phyloP scores from a whole-genome alignment of 805 yeast genomes.

The Lipomyces sp. region DNA sequence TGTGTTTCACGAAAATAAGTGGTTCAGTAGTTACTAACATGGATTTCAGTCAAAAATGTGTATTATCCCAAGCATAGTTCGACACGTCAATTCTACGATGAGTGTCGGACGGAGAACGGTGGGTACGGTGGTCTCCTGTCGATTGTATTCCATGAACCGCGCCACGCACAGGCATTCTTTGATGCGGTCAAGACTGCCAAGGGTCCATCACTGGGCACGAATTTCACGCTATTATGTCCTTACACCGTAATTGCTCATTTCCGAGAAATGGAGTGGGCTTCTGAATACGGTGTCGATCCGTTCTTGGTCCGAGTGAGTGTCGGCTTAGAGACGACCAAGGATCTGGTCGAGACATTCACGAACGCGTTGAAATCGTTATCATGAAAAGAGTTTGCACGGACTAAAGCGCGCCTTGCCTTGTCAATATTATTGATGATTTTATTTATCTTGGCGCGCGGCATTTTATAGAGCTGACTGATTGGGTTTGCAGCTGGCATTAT shows the following conservation, averaged over 20 bases:
- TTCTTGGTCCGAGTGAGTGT: slow-evolving; percentile 75
- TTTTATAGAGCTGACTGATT: background rate
- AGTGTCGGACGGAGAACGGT: slow-evolving; percentile 62
- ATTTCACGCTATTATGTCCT: slow-evolving; percentile 83
- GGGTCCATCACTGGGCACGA: slow-evolving; percentile 87
- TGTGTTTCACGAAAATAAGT: too few relatives aligned
- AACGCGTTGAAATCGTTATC: background rate
- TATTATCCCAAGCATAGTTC: slow-evolving; percentile 69
- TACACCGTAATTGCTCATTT: slow-evolving; percentile 81
- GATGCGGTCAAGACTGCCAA: slow-evolving; percentile 67
- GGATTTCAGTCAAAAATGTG: slow-evolving; percentile 54
- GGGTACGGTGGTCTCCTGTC: slow-evolving; percentile 88
- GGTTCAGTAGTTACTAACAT: background rate
- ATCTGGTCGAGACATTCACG: slow-evolving; percentile 47
- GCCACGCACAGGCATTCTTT: slow-evolving; percentile 69
- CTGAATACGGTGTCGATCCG: slow-evolving; percentile 76
- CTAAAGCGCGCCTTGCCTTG: too few relatives aligned
- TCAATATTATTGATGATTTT: too few relatives aligned
- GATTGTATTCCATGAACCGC: slow-evolving; percentile 62
- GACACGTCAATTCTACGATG: slow-evolving; percentile 69
- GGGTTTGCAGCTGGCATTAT: background rate
- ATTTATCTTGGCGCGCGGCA: too few relatives aligned
- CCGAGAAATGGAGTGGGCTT: slow-evolving; percentile 74
- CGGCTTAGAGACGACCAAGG: slow-evolving; percentile 73
- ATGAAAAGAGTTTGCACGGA: background rate